Evolutionary conservation across 1,139 yeast genomes (phyloP).

Genomic region (Sugiyamaella sp.): DNA sequence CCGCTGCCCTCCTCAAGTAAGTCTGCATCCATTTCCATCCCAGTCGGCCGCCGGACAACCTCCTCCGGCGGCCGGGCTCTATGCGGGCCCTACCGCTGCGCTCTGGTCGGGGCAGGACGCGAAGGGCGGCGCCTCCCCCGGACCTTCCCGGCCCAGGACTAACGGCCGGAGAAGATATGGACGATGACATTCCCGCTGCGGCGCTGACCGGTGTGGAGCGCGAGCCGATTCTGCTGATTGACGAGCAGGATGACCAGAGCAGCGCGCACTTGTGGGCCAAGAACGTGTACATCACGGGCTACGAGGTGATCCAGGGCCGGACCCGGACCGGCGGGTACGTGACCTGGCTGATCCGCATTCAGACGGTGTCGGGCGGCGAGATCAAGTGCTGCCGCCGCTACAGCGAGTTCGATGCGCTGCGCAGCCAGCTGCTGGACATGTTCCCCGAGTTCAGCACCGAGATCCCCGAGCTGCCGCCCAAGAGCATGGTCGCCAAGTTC

Average conservation of each 20-base stretch:
- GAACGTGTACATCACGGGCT: conserved; percentile 20
- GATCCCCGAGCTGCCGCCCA: conserved; percentile 70
- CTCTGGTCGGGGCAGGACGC: not conserved
- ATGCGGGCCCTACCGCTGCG: no score
- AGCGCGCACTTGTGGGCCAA: conserved; percentile 17
- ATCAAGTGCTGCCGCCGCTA: conserved; percentile 62
- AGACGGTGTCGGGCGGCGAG: conserved; percentile 48
- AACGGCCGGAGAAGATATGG: conserved; percentile 1
- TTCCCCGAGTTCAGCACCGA: conserved; percentile 48
- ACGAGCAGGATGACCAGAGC: conserved; percentile 1
- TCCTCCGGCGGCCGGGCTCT: no score
- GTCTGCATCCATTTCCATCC: no score
- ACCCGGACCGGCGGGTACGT: conserved; percentile 43
- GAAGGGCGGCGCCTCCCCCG: no score
- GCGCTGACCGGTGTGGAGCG: conserved; percentile 9
- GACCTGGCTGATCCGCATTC: conserved; percentile 46
- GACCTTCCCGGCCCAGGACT: not conserved
- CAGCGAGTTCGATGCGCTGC: conserved; percentile 60
- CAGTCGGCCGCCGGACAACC: no score
- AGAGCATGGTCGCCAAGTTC: conserved; percentile 56
- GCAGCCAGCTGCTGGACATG: conserved; percentile 46
- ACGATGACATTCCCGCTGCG: conserved; percentile 5
- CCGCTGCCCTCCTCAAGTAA: no score
- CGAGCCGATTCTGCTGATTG: conserved; percentile 15
- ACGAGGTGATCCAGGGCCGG: conserved; percentile 22